Evolutionary conservation across 352 stramenopile genomes (phyloP), one percentile per base, ranked within the genome.

Genomic region (Globisporangium cystogenes): DNA sequence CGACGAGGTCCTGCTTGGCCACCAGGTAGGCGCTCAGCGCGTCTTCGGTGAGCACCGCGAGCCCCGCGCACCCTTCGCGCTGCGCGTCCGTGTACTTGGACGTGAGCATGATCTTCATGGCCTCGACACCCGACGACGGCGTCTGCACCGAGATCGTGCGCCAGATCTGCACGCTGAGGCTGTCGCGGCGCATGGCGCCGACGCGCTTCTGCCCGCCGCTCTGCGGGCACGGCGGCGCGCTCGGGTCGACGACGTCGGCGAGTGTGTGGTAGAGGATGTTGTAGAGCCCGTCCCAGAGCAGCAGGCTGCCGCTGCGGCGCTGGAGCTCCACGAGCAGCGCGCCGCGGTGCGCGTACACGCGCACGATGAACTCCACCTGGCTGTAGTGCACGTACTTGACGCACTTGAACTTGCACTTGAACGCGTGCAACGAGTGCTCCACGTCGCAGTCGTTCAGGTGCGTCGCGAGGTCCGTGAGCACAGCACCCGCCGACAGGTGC

Each of bases 371-470:
- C 65, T 93, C 80, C 24, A 93, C 70, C 53, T 86, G 80, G 54
- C 76, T 87, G 65, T 90, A 93, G 59, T 91, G 77, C 35, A 90
- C 76, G 51, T 91, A 86, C 60, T 90, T 90, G 58, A 93, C 71
- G 56, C 82, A 91, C 51, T 90, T 90, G 58, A 93, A 93, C 63
- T 93, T 93, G 68, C 80, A 90, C 53, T 91, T 90, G 40, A 74
- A 65, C 27, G 81, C 67, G 48, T 85, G 70, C 48, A 91, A 75
- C 44, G 71, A 72, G 47, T 78, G 73, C 59, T 89, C 80, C 51
- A 93, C 80, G 23, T 84, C 74, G 48, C 67, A 81, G 4, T 75
- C 76, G 18, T 66, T 59, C 8, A 93, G 74, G 3, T 66, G 53
- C 33, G 72, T 60, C 10, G 71, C 76, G 43, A 87, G 70, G 16